Evolutionary conservation across 192 early-diverging fungal species (phyloP), one percentile per base, ranked within the genome.

Genomic region (Backusella morwellensis): DNA sequence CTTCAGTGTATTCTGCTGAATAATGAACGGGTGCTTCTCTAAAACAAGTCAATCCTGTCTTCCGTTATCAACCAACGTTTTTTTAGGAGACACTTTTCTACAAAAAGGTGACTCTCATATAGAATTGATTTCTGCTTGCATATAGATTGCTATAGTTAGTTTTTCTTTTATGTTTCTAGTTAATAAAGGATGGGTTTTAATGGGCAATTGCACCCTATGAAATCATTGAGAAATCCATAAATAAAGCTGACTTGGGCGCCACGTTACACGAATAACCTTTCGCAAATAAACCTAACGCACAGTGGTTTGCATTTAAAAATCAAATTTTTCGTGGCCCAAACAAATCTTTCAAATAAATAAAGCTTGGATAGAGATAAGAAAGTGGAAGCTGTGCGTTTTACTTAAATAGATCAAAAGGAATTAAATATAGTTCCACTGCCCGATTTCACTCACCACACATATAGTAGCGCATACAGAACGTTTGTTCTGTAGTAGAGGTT

Each of bases 1-100:
- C 56, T 63, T 29, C 56, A 63, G 11, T 26, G n/a, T 29, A 63
- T 26, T 63, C 3, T 63, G n/a, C 23, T 63, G 56, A 63, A 63
- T 63, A 26, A 26, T 14, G 4, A 63, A 63, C 56, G 9, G 26
- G 11, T 29, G 0, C n/a, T 63, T 63, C 15, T 50, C 56, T 9
- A 63, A 63, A 63, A 63, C 26, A 63, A 14, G 56, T 29, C 56
- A 63, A 63, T 11, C 56, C 56, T 63, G 56, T 63, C 56, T 63
- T 63, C 12, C 29, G 56, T 29, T 63, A 12, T 29, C 21, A 63
- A 23, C 56, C 11, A 63, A 40, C 38, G 47, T 3, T 63, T 63
- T 54, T 63, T 63, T 29, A 63, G 56, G 56, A 63, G 56, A 26
- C 21, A 29, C 8, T 63, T 63, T 26, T 29, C 23, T 63, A 4